Conservation (phyloP, 2,329 filamentous ascomycete genomes). For the Arthrinium phaeospermum region DNA sequence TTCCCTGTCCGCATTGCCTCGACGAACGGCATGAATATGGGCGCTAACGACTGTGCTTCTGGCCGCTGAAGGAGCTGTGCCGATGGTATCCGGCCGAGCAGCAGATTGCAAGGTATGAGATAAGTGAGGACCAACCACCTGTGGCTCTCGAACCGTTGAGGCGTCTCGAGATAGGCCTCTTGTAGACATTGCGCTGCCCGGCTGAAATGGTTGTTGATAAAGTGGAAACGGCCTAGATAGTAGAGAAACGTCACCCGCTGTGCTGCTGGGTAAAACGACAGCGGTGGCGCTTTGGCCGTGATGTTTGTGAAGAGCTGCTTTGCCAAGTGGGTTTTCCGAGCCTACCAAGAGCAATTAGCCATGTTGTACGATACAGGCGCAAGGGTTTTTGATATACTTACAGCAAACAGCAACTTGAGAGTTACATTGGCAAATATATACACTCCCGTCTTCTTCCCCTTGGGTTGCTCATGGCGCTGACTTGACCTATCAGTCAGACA, state of each 20-base stretch:
- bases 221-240: constrained; percentile 89
- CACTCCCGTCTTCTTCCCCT: constrained; percentile 85
- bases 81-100: constrained; percentile 84
- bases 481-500: constrained; percentile 83
- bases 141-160: constrained; percentile 68
- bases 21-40: constrained; percentile 76
- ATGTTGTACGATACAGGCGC: neutral
- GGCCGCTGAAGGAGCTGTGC: constrained; percentile 68
- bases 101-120: constrained; percentile 81
- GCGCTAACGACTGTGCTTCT: constrained; percentile 68
- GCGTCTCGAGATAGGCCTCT: constrained; percentile 77
- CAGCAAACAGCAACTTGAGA: constrained; percentile 84
- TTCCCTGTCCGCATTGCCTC: constrained; percentile 75
- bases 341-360: constrained; percentile 49
- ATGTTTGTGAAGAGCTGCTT: constrained; percentile 92
- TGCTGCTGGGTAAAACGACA: constrained; percentile 81
- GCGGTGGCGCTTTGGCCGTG: constrained; percentile 78
- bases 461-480: constrained; percentile 69
- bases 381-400: constrained; percentile 42
- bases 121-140: constrained; percentile 82
- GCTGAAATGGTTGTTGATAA: constrained; percentile 82
- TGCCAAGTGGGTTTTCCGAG: constrained; percentile 80
- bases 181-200: constrained; percentile 78
- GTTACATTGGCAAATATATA: constrained; percentile 93
- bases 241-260: constrained; percentile 94